These are phyloP conservation scores for Trifolium dubium DNA, from an alignment of 306 rosid genomes.

Conservation along the genomic window DNA sequence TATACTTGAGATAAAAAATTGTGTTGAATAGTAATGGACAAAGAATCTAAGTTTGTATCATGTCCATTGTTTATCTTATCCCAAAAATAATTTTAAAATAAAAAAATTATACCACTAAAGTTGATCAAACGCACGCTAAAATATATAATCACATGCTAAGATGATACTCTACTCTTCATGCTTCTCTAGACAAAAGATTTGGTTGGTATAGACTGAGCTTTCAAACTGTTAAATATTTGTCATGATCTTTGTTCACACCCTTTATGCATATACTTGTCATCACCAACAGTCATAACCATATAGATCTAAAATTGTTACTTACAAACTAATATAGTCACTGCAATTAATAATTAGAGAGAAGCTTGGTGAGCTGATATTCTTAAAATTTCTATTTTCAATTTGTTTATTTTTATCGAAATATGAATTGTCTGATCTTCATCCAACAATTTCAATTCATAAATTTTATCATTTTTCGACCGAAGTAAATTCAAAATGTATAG, in stretches of 20 bases:
- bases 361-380: neutral
- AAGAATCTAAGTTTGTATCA: too few species aligned
- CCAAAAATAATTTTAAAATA: too few species aligned
- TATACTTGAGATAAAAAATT: too few species aligned
- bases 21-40: too few species aligned
- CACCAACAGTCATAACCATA: neutral
- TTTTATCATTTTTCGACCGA: too few species aligned
- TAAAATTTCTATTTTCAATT: too few species aligned
- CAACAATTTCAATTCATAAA: neutral
- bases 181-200: neutral
- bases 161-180: neutral
- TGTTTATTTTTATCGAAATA: neutral
- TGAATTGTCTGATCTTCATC: neutral
- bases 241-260: neutral
- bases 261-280: neutral
- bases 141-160: too few species aligned
- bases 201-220: neutral
- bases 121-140: too few species aligned
- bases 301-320: neutral
- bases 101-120: too few species aligned
- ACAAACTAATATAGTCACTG: neutral
- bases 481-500: too few species aligned
- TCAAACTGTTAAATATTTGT: neutral
- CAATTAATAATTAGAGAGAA: neutral
- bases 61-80: too few species aligned